Conservation (phyloP, 2,329 filamentous ascomycete genomes). For the Aspergillus candidus region DNA sequence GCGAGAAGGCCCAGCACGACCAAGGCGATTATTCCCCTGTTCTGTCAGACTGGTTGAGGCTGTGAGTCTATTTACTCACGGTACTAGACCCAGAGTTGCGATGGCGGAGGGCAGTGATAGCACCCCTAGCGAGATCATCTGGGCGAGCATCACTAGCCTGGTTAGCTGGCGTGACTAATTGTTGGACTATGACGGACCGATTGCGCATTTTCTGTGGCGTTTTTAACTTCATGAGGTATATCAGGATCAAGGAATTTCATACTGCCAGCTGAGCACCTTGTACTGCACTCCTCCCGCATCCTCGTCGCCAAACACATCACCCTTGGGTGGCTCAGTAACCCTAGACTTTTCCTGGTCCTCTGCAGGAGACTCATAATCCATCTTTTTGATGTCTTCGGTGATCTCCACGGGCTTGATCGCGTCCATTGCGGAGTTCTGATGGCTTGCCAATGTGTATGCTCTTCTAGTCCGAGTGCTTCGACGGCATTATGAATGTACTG, state of each 20-base stretch:
- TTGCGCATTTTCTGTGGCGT: constrained; percentile 27
- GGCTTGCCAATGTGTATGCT: too few relatives aligned
- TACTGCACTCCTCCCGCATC: constrained; percentile 40
- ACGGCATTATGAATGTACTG: too few relatives aligned
- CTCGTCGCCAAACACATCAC: constrained; percentile 30
- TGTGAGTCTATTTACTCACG: constrained; percentile 26
- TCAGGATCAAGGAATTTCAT: background rate
- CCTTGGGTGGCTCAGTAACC: too few relatives aligned
- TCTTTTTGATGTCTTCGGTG: too few relatives aligned
- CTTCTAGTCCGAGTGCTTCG: too few relatives aligned
- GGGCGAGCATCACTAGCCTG: constrained; percentile 49
- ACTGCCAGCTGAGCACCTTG: constrained; percentile 41
- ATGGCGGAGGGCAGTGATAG: constrained; percentile 51
- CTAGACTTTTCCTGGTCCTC: too few relatives aligned
- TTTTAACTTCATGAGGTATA: constrained; percentile 31
- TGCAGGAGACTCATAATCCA: too few relatives aligned
- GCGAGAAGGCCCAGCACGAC: constrained; percentile 49
- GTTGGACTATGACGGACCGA: constrained; percentile 24
- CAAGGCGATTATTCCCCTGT: constrained; percentile 48
- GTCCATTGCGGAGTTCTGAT: too few relatives aligned
- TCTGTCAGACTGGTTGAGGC: background rate
- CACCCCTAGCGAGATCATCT: constrained; percentile 53
- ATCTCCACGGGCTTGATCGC: too few relatives aligned
- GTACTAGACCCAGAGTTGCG: constrained; percentile 48
- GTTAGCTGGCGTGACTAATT: background rate